Percentiles rank a stretch among this genome's conserved stretches.
Evolutionary conservation across 768 basidiomycete genomes (phyloP).

Genomic region (Russula earlei): DNA sequence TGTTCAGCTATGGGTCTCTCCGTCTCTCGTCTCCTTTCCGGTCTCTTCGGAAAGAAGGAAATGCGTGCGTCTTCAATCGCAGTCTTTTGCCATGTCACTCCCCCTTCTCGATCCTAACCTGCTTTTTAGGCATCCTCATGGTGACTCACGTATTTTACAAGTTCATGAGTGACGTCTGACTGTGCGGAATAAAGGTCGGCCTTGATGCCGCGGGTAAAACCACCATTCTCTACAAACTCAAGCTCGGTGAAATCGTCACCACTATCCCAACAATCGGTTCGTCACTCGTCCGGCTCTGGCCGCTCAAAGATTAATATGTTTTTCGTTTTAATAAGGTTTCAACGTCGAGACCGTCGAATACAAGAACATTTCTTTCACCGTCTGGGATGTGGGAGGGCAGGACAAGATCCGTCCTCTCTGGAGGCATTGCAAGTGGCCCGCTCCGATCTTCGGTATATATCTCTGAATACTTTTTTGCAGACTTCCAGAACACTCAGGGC

Average conservation of each 20-base stretch:
- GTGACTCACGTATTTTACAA: constrained; percentile 28
- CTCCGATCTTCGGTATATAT: constrained; percentile 15
- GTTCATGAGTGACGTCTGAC: background rate
- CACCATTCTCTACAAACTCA: constrained; percentile 97
- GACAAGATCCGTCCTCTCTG: constrained; percentile 99
- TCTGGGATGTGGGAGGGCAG: constrained; percentile 99
- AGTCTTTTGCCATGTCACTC: constrained; percentile 22
- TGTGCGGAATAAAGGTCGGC: constrained; percentile 58
- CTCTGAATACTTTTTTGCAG: constrained; percentile 34
- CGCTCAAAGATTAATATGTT: constrained; percentile 14
- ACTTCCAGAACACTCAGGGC: constrained; percentile 99
- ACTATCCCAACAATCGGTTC: constrained; percentile 99
- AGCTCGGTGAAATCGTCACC: constrained; percentile 99
- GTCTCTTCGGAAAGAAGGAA: constrained; percentile 97
- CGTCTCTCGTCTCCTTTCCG: constrained; percentile 63
- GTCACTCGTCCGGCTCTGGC: constrained; percentile 26
- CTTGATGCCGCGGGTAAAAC: constrained; percentile 99
- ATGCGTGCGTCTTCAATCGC: constrained; percentile 70
- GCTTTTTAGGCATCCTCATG: constrained; percentile 86
- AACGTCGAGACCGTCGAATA: constrained; percentile 99
- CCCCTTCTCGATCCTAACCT: constrained; percentile 21
- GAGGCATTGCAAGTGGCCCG: constrained; percentile 89
- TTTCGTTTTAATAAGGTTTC: constrained; percentile 59
- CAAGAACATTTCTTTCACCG: constrained; percentile 99
- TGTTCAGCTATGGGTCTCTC: constrained; percentile 58